Percentiles rank a stretch among this genome's conserved stretches.
Evolutionary conservation across 2,329 filamentous ascomycete genomes (phyloP).

Genomic region (Dothideomycetes sp.): DNA sequence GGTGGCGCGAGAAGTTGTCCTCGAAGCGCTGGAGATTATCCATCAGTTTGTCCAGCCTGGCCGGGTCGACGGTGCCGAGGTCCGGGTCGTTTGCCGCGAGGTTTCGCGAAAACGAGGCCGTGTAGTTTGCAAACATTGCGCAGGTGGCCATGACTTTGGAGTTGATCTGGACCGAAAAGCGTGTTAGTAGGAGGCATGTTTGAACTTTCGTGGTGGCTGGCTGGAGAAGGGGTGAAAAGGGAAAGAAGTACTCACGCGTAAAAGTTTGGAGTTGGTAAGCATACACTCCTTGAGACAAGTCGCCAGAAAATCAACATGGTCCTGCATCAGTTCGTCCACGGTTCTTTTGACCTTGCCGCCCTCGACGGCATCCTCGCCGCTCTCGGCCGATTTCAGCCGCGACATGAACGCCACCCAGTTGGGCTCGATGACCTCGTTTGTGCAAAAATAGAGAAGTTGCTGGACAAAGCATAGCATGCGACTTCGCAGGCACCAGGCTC

Average conservation of each 20-base stretch:
- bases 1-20: slow-evolving; percentile 78
- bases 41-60: slow-evolving; percentile 62
- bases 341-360: slow-evolving; percentile 54
- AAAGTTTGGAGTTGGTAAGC: slow-evolving; percentile 89
- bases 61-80: slow-evolving; percentile 43
- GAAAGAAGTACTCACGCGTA: slow-evolving; percentile 54
- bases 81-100: slow-evolving; percentile 77
- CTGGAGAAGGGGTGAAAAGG: too few relatives aligned
- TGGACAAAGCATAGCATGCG: slow-evolving; percentile 97
- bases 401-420: slow-evolving; percentile 94
- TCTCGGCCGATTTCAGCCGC: slow-evolving; percentile 52
- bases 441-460: slow-evolving; percentile 93
- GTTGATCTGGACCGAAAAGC: slow-evolving; percentile 57
- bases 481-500: slow-evolving; percentile 81
- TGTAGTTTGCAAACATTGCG: slow-evolving; percentile 86
- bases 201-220: too few relatives aligned
- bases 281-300: slow-evolving; percentile 98
- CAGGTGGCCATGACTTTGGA: slow-evolving; percentile 95
- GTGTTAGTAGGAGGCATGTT: too few relatives aligned
- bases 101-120: slow-evolving; percentile 73
- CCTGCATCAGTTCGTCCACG: slow-evolving; percentile 96
- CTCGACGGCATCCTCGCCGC: slow-evolving; percentile 35
- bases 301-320: slow-evolving; percentile 95
- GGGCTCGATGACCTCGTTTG: slow-evolving; percentile 91
- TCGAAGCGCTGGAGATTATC: slow-evolving; percentile 89